Conservation (phyloP, 1,284 basidiomycete genomes). For the Malassezia japonica region DNA sequence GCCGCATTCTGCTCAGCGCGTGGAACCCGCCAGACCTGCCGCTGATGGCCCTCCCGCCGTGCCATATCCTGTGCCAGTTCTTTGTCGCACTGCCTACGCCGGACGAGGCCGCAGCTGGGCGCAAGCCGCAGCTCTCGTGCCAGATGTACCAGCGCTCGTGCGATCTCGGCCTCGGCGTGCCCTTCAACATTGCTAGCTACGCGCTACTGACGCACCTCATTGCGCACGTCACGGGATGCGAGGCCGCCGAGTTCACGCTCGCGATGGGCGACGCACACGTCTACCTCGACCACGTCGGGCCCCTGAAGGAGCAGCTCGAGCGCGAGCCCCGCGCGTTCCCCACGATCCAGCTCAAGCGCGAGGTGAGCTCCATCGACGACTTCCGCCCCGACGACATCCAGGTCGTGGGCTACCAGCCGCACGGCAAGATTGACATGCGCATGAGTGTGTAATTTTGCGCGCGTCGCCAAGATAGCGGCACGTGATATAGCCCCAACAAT, state of each 20-base stretch:
- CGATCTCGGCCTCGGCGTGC: conserved; percentile 80
- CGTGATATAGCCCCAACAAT: conserved; percentile 5
- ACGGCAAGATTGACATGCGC: conserved; percentile 85
- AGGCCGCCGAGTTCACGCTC: conserved; percentile 77
- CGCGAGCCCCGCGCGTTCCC: conserved; percentile 75
- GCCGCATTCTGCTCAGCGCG: conserved; percentile 87
- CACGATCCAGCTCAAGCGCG: conserved; percentile 60
- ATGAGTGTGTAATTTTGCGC: conserved; percentile 68
- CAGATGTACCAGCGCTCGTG: conserved; percentile 97
- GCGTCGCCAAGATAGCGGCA: neutral
- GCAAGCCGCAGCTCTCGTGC: conserved; percentile 59
- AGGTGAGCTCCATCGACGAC: conserved; percentile 66
- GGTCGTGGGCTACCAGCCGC: conserved; percentile 75
- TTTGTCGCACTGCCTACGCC: conserved; percentile 74
- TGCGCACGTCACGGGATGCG: conserved; percentile 75
- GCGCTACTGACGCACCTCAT: conserved; percentile 94
- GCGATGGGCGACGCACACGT: conserved; percentile 93
- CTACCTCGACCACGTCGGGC: conserved; percentile 82
- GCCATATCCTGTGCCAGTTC: conserved; percentile 98
- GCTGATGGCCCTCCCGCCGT: conserved; percentile 91
- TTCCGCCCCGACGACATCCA: conserved; percentile 73
- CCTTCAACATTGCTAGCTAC: conserved; percentile 98
- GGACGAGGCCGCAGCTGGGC: conserved; percentile 20
- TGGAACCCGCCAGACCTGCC: conserved; percentile 93
- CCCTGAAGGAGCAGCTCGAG: conserved; percentile 68